Evolutionary conservation across 75 land plant genomes (phyloP).

Genomic region (Selaginella tamariscina): DNA sequence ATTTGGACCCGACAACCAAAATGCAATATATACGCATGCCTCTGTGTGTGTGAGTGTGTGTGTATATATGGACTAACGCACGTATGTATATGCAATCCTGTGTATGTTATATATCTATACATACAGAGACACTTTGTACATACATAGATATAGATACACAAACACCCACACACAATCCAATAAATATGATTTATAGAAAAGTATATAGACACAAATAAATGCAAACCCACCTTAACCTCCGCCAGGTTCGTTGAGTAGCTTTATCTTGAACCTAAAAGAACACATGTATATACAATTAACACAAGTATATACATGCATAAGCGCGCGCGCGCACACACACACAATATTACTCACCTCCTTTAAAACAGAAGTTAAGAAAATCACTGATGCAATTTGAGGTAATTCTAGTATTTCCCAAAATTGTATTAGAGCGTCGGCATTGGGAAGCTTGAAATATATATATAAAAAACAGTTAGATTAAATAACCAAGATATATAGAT

Average conservation of each 20-base stretch:
- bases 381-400: conserved; percentile 15
- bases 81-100: no score
- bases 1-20: not conserved
- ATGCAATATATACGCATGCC: not conserved
- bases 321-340: not conserved
- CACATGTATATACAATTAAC: not conserved
- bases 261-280: conserved; percentile 14
- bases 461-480: no score
- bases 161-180: no score
- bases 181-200: not conserved
- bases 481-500: no score
- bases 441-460: conserved; percentile 17
- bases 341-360: conserved; percentile 13
- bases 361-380: conserved; percentile 17
- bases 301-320: not conserved
- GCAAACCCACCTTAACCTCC: conserved; percentile 14
- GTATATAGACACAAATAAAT: not conserved
- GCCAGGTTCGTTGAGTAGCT: conserved; percentile 17
- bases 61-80: no score
- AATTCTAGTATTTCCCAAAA: conserved; percentile 23
- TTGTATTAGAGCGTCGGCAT: conserved; percentile 20
- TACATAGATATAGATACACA: no score
- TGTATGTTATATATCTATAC: no score
- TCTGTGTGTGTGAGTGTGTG: not conserved
- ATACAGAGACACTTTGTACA: no score